Evolutionary conservation across 2,329 filamentous ascomycete genomes (phyloP).

Genomic region (Eutypa lata): DNA sequence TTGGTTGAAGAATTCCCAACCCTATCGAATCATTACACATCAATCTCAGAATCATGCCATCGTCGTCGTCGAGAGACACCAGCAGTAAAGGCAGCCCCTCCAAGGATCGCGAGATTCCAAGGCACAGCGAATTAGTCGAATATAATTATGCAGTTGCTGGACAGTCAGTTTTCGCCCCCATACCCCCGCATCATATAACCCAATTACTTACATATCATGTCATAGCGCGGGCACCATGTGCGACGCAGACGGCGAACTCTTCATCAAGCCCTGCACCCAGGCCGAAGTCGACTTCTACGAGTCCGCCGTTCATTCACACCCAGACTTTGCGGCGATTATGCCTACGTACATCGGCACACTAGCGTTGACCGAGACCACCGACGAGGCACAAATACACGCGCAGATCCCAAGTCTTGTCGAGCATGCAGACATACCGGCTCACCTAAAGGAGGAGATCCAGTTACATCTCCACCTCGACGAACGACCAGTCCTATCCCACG

Average conservation of each 20-base stretch:
- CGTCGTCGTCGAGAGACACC: slow-evolving; percentile 13
- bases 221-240: slow-evolving; percentile 84
- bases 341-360: slow-evolving; percentile 82
- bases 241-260: slow-evolving; percentile 76
- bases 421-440: slow-evolving; percentile 34
- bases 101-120: slow-evolving; percentile 43
- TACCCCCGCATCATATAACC: slow-evolving; percentile 5
- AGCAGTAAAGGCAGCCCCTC: slow-evolving; percentile 20
- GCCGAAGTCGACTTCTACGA: slow-evolving; percentile 91
- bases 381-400: slow-evolving; percentile 46
- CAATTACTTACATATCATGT: slow-evolving; percentile 10
- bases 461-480: slow-evolving; percentile 30
- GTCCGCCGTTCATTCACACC: slow-evolving; percentile 60
- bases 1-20: too few relatives aligned
- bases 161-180: slow-evolving; percentile 59
- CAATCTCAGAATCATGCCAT: too few relatives aligned
- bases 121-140: slow-evolving; percentile 59
- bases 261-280: slow-evolving; percentile 90
- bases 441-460: slow-evolving; percentile 39
- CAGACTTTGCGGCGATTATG: slow-evolving; percentile 75
- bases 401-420: slow-evolving; percentile 41
- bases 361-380: slow-evolving; percentile 56
- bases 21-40: too few relatives aligned
- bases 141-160: slow-evolving; percentile 79
- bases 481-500: slow-evolving; percentile 6